Base-by-base conservation (phyloP, 176 grass and related monocot genomes). In the Avena eriantha region DNA sequence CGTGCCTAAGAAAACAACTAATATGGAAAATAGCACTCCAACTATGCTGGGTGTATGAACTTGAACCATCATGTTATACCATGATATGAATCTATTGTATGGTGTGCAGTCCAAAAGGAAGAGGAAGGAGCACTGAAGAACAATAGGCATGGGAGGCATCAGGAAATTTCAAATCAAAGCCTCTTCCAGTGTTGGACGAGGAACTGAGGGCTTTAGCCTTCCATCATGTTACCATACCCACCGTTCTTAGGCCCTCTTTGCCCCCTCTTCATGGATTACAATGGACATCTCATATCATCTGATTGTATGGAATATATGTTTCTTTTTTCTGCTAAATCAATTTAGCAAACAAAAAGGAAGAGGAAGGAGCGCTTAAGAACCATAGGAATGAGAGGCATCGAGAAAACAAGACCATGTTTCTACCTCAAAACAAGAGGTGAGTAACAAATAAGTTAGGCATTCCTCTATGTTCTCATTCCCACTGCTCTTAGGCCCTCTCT, bases 61-160 rank as follows among this genome's bases (percentile, higher is more conserved):
- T 41, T 41, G 39, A 41, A 41, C 7, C 39, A 41, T 41, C 39
- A 41, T 41, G 39, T 41, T 41, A 41, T 41, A 7, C 39, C 7
- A 41, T 41, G 39, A 7, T 41, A 41, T 41, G 39, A 7, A 41
- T 7, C 6, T 41, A 41, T 41, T 41, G 6, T 41, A 41, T 41
- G 39, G 39, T 41, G 39, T 41, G 39, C 39, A 7, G 39, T 41
- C 39, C 39, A 41, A 41, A 41, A 41, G 39, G 39, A 41, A 41
- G 39, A 41, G 39, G 39, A 41, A 41, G 39, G 17, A 80, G 56
- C 31, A 89, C 82, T 55, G 17, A 80, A 54, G n/a, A 73, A 64
- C 7, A 1, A 80, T 80, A 73, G 82, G 76, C 56, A 65, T 73
- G 67, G 67, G 21, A 84, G 56, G 33, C 87, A 84, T 89, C 75